Evolutionary conservation across 2,329 filamentous ascomycete species (phyloP), one percentile per base, ranked within the genome.

Genomic region (Diaporthe eres): DNA sequence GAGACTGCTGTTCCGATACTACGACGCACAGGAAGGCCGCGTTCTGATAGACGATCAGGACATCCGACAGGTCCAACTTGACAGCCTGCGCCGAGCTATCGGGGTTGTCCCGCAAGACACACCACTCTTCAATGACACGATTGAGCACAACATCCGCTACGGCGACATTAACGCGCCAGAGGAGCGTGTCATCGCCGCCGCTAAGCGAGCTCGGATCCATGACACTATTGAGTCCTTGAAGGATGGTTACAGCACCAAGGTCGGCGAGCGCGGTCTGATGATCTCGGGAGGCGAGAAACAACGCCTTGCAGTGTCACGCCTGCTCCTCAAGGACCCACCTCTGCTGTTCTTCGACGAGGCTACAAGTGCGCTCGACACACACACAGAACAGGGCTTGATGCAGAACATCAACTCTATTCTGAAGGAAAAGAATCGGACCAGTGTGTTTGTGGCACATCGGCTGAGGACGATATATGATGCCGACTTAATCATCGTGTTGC

Each of bases 81-180:
- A 97, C 72, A 97, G 94, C 49, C 87, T 99, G 39, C 92, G 97
- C 9, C 91, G 91, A 78, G 90, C 94, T 3, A 98, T 99, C 78
- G 97, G 97, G 31, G 96, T 99, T 22, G 97, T 99, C 0, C 97
- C 97, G 0, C 97, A 99, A 83, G 97, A 99, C 80, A 98, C 97
- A 0, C 96, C 97, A 0, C 88, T 99, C 1, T 99, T 99, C 88
- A 99, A 99, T 83, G 95, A 98, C 81, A 97, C 95, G 0, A 96
- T 99, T 75, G 94, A 94, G 82, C 95, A 98, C 84, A 99, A 99
- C 83, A 98, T 99, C 81, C 93, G 92, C 77, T 99, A 99, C 83
- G 97, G 97, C 70, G 91, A 94, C 79, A 90, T 98, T 78, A 91
- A 92, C 63, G 96, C 96, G 0, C 89, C 92, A 0, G 87, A 90